These are phyloP conservation scores for Globisporangium cylindrosporum DNA, from an alignment of 352 stramenopile genomes.

Conservation along the genomic window DNA sequence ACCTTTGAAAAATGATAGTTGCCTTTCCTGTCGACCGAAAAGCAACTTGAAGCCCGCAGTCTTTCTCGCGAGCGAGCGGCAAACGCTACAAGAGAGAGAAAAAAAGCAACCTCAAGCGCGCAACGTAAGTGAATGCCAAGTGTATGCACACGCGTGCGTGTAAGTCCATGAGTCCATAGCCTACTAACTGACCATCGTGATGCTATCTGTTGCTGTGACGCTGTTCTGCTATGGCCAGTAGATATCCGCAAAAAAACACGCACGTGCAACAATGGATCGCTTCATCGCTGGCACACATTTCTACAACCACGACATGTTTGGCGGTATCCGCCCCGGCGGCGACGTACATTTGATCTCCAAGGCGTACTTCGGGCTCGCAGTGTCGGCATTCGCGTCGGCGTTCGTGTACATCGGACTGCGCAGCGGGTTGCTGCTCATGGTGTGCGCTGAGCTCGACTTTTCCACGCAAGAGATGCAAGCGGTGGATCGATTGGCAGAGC, in stretches of 20 bases:
- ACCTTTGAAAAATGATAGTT: conserved; percentile 11
- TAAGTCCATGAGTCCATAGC: background rate
- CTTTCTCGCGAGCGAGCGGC: background rate
- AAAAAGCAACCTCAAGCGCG: background rate
- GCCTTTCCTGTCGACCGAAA: background rate
- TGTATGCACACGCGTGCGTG: background rate
- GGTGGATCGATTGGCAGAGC: conserved; percentile 40
- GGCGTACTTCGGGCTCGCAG: conserved; percentile 18
- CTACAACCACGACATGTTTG: conserved; percentile 28
- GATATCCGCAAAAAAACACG: background rate
- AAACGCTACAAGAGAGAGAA: background rate
- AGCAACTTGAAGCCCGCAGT: conserved; percentile 3
- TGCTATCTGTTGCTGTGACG: background rate
- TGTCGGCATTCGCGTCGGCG: conserved; percentile 17
- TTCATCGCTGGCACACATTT: conserved; percentile 24
- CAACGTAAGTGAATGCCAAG: background rate
- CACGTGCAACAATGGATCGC: conserved; percentile 2
- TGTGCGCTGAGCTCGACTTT: conserved; percentile 15
- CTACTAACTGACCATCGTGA: background rate
- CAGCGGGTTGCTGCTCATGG: conserved; percentile 15
- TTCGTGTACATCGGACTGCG: conserved; percentile 23
- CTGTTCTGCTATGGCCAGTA: background rate
- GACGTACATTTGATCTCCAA: conserved; percentile 14
- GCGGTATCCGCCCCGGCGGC: conserved; percentile 18
- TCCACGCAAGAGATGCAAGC: conserved; percentile 17